Base-by-base conservation (phyloP, 2,329 filamentous ascomycete genomes). In the Penicillium verrucosum region DNA sequence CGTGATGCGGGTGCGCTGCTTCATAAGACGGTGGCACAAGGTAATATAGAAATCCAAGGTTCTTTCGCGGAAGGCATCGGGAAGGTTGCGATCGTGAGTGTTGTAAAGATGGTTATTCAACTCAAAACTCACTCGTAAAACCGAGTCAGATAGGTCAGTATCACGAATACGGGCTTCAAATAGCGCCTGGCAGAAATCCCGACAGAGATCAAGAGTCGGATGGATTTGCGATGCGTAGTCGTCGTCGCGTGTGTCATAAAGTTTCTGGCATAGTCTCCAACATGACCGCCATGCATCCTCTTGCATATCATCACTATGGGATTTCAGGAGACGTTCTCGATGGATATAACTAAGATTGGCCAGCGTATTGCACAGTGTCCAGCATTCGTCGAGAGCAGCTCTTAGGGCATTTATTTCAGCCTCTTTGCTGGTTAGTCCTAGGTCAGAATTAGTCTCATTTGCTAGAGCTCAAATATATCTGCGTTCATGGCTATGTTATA, bases 11-110 rank as follows among this genome's bases (percentile, higher is more conserved):
- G 85, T 89, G 56, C 90, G 85, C 73, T 96, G 91, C 73, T 96
- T 97, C 92, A 97, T 97, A n/a, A 97, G 77, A 38, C 93, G 86
- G 73, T 97, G 93, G 68, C 93, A 97, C 3, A 97, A 75, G 0
- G 93, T 96, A 64, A 96, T 89, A 68, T 97, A 97, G 67, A 97
- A 97, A 68, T 97, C 93, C 55, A 97, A 75, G 0, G 93, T 97
- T 57, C 92, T 82, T 73, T 97, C 92, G 51, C 89, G 85, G 70
- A 97, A 97, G 0, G 88, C 85, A 67, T 95, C 90, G 0, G 92
- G 93, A 4, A 97, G 79, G 53, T 84, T 87, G 32, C 89, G 85
- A 70, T 96, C 91, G 68, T 96, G 91, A 1, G 91, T 92, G 69
- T 93, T 96, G 77, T 93, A 97, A 2, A 97, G 81, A 72, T 97